Conservation (phyloP, 306 rosid genomes). For the Alnus rubra region DNA sequence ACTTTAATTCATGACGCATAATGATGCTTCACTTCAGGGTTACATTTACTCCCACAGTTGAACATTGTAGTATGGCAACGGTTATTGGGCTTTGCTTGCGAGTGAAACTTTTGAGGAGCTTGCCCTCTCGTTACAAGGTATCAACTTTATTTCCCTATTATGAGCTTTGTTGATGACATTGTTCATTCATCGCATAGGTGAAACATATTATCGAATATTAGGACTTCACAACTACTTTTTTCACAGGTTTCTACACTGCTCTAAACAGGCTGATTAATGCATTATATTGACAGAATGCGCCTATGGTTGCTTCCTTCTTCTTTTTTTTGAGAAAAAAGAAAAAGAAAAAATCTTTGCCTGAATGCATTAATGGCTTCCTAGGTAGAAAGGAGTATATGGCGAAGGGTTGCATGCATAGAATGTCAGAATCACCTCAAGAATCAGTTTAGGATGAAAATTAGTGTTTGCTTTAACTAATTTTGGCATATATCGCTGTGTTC, state of each 20-base stretch:
- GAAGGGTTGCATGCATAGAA: neutral
- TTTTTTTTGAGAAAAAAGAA: no score
- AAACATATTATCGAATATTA: slow-evolving; percentile 3
- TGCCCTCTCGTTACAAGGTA: slow-evolving; percentile 92
- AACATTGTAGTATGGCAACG: slow-evolving; percentile 97
- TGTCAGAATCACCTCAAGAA: neutral
- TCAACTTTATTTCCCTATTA: neutral
- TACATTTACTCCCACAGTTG: slow-evolving; percentile 91
- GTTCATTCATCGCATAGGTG: neutral
- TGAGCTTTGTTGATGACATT: neutral
- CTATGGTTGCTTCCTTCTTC: neutral
- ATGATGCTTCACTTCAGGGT: slow-evolving; percentile 54
- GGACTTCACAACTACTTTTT: neutral
- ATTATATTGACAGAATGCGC: neutral
- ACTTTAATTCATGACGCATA: slow-evolving; percentile 1
- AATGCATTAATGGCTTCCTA: neutral
- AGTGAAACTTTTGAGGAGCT: slow-evolving; percentile 84
- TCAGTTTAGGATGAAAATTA: neutral
- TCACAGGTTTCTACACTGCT: neutral
- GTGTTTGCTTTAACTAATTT: neutral
- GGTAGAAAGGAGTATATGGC: neutral
- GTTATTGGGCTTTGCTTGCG: slow-evolving; percentile 90
- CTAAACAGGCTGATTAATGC: neutral
- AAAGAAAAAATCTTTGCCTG: neutral
- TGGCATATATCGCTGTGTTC: no score